Conservation (phyloP, 1,284 basidiomycete genomes). For the Pisolithus thermaeus region DNA sequence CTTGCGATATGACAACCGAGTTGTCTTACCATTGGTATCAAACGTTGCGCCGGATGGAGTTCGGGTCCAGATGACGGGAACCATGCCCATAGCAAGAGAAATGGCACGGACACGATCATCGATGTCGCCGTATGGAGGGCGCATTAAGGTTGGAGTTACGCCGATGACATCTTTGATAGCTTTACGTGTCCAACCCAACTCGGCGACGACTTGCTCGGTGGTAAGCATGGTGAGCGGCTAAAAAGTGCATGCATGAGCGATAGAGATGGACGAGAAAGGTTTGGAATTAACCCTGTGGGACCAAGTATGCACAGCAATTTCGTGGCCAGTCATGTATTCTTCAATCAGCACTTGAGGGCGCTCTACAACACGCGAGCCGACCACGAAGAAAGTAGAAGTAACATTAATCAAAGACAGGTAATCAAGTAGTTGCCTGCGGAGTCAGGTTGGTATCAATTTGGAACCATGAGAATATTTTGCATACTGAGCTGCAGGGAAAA, state of each 20-base stretch:
- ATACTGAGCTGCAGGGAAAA: constrained; percentile 39
- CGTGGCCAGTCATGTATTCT: constrained; percentile 83
- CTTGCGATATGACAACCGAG: not conserved
- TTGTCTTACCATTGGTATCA: constrained; percentile 68
- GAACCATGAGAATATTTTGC: constrained; percentile 18
- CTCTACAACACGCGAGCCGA: constrained; percentile 86
- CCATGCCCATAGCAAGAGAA: constrained; percentile 73
- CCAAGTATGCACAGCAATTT: constrained; percentile 78
- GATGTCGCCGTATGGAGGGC: constrained; percentile 58
- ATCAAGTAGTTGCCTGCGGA: constrained; percentile 54
- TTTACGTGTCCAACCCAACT: constrained; percentile 89
- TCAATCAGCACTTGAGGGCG: constrained; percentile 71
- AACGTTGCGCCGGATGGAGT: constrained; percentile 56
- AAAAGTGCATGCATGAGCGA: constrained; percentile 3
- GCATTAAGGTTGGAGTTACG: constrained; percentile 72
- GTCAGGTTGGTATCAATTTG: constrained; percentile 8
- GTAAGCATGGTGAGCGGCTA: constrained; percentile 77
- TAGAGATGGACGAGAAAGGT: not conserved
- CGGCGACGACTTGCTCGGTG: constrained; percentile 86
- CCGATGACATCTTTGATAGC: constrained; percentile 74
- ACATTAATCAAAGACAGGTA: constrained; percentile 65
- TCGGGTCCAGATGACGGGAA: constrained; percentile 77
- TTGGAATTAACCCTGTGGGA: constrained; percentile 50
- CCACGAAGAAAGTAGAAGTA: constrained; percentile 86
- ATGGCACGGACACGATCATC: constrained; percentile 90